Conservation (phyloP, 2,329 filamentous ascomycete genomes). For the Neonectria magnoliae region DNA sequence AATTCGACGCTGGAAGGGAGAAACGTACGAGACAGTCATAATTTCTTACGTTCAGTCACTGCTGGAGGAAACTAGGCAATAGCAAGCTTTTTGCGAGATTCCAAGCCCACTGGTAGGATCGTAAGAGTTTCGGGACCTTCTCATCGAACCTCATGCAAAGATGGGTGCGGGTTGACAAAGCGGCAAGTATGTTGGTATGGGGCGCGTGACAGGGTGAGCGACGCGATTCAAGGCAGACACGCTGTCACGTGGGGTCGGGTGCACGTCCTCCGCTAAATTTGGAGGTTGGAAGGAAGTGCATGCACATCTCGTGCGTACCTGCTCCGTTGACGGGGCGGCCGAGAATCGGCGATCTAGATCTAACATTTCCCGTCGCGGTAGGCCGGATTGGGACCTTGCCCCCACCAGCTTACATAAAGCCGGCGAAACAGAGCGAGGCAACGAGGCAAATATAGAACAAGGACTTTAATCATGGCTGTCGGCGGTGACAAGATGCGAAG, state of each 20-base stretch:
- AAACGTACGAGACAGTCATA: constrained; percentile 13
- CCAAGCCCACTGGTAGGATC: not conserved
- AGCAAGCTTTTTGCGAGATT: not conserved
- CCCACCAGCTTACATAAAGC: constrained; percentile 40
- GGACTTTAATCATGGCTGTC: not conserved
- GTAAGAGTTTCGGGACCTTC: not conserved
- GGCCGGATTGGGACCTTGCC: constrained; percentile 11
- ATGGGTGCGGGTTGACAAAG: not conserved
- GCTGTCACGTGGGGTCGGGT: constrained; percentile 34
- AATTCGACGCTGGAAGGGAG: not conserved
- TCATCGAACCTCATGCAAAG: not conserved
- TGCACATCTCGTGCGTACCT: not conserved
- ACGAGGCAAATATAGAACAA: constrained; percentile 1
- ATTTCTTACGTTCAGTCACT: not conserved
- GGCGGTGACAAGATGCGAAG: constrained; percentile 1
- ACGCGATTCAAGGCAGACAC: constrained; percentile 43
- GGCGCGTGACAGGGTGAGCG: constrained; percentile 34
- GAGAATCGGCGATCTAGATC: constrained; percentile 27
- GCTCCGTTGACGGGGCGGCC: not conserved
- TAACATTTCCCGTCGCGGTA: not conserved
- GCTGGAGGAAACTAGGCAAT: not conserved
- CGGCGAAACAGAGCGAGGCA: constrained; percentile 16
- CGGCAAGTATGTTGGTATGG: not conserved
- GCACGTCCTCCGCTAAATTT: not conserved
- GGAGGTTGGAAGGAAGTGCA: not conserved